A percentile compares a stretch with the other conserved stretches of the same genome.
These are phyloP conservation scores for Annulohypoxylon moriforme DNA, from an alignment of 495 filamentous ascomycete species.

Conservation along the genomic window DNA sequence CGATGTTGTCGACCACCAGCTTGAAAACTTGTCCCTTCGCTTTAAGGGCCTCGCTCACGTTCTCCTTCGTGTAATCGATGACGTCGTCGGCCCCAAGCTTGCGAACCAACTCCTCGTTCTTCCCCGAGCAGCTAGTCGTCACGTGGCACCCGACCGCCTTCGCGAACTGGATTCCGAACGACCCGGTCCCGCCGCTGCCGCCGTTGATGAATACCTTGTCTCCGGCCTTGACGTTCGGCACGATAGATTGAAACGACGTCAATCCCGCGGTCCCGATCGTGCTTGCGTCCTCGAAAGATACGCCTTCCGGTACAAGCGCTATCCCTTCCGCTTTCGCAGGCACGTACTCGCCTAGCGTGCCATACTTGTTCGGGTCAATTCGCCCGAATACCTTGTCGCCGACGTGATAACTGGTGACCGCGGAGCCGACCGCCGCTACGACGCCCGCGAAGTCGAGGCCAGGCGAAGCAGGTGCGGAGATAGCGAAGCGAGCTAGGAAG, in stretches of 20 bases:
- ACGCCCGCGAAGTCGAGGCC: slow-evolving; percentile 73
- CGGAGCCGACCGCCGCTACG: slow-evolving; percentile 59
- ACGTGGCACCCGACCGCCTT: slow-evolving; percentile 72
- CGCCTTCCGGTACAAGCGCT: slow-evolving; percentile 61
- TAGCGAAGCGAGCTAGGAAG: slow-evolving; percentile 52
- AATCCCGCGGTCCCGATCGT: slow-evolving; percentile 66
- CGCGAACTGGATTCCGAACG: slow-evolving; percentile 73
- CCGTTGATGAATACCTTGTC: slow-evolving; percentile 75
- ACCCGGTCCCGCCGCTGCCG: slow-evolving; percentile 71
- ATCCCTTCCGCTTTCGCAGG: slow-evolving; percentile 44
- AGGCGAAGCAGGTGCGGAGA: slow-evolving; percentile 64
- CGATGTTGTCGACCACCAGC: slow-evolving; percentile 72
- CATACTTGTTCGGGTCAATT: slow-evolving; percentile 54
- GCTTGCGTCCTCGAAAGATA: slow-evolving; percentile 63
- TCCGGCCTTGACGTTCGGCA: slow-evolving; percentile 63
- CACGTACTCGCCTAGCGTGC: slow-evolving; percentile 67
- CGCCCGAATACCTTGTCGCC: slow-evolving; percentile 71
- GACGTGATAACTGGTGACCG: slow-evolving; percentile 48
- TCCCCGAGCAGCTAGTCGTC: slow-evolving; percentile 67
- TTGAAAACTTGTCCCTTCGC: slow-evolving; percentile 63
- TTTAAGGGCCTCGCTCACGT: slow-evolving; percentile 63
- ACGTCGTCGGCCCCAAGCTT: slow-evolving; percentile 74
- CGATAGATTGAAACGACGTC: slow-evolving; percentile 70
- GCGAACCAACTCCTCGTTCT: slow-evolving; percentile 67
- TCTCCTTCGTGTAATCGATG: slow-evolving; percentile 71